These are phyloP conservation scores for Neurospora sp. DNA, from an alignment of 495 filamentous ascomycete species.

Conservation along the genomic window DNA sequence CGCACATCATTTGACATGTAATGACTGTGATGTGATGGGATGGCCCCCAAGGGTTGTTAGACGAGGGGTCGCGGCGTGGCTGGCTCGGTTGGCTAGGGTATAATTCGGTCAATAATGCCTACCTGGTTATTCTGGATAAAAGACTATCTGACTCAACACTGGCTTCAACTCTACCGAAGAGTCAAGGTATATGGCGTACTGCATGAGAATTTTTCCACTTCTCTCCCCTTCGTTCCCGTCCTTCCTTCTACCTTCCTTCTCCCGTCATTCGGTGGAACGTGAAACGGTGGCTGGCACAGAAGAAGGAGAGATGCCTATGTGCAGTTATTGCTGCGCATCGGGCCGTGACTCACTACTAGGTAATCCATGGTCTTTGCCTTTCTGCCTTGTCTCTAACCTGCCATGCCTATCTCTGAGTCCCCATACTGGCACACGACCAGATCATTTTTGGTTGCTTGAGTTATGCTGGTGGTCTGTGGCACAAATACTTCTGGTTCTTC, in stretches of 20 bases:
- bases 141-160: no score
- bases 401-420: neutral
- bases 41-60: neutral
- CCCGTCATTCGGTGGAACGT: neutral
- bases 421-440: no score
- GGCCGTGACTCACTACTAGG: neutral
- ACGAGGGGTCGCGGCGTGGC: neutral
- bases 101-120: neutral
- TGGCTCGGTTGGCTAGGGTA: neutral
- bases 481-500: neutral
- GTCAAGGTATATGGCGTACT: neutral
- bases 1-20: neutral
- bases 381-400: neutral
- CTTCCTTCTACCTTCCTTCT: neutral
- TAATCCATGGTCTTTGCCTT: neutral
- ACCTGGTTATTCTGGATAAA: neutral
- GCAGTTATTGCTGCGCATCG: neutral
- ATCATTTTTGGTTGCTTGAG: no score
- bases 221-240: neutral
- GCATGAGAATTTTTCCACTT: neutral
- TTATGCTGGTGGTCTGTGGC: no score
- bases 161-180: no score
- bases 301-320: neutral
- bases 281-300: neutral
- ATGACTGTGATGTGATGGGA: neutral